A percentile compares a stretch with the other conserved stretches of the same genome.
phyloP scores from a whole-genome alignment of 2,329 filamentous ascomycete genomes.

The Emergomyces pasteurianus region DNA sequence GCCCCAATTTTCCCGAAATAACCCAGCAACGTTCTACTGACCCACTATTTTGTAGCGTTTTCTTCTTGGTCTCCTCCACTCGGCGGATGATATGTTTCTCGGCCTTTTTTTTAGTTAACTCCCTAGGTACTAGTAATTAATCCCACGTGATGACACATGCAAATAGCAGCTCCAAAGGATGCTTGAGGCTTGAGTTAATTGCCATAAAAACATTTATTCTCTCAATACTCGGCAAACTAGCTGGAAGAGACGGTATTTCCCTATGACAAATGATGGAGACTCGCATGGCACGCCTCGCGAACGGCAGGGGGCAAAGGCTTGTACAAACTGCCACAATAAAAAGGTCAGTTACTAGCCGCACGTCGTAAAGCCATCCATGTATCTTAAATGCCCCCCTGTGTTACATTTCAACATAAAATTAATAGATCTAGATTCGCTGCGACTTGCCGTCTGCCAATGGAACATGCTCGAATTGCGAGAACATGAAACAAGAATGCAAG shows the following conservation, averaged over 20 bases:
- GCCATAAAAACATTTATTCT: not conserved
- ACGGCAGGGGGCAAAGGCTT: conserved; percentile 2
- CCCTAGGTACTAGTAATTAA: not conserved
- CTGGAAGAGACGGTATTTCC: not conserved
- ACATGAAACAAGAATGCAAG: conserved; percentile 3
- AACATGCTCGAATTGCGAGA: conserved; percentile 2
- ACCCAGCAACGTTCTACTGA: too few species aligned
- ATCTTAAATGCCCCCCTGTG: too few species aligned
- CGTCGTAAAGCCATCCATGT: not conserved
- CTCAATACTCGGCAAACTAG: not conserved
- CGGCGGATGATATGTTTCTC: too few species aligned
- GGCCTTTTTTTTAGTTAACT: too few species aligned
- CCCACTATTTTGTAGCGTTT: too few species aligned
- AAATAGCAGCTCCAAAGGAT: too few species aligned
- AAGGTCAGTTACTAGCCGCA: not conserved
- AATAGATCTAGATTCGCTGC: conserved; percentile 1
- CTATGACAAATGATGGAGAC: conserved; percentile 1
- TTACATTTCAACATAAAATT: not conserved
- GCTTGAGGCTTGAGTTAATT: not conserved
- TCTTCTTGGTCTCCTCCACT: too few species aligned
- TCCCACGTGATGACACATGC: not conserved
- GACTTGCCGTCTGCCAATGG: not conserved
- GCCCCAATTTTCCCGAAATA: too few species aligned
- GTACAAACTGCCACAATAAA: conserved; percentile 2
- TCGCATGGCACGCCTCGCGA: not conserved